phyloP scores from a whole-genome alignment of 1,139 yeast genomes.

The Yamadazyma mexicana region DNA sequence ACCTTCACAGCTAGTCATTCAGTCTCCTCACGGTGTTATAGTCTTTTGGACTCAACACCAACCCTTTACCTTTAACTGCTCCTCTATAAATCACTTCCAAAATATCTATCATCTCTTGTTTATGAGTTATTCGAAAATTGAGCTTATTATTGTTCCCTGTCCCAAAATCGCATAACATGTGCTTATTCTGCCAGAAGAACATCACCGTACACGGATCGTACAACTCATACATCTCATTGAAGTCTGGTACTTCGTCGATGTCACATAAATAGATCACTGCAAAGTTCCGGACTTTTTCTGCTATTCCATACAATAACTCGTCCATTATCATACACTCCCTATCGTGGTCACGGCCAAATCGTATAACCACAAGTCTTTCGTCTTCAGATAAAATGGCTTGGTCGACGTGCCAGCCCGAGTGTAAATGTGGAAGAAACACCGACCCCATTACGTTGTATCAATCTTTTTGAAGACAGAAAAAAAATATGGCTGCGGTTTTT shows the following conservation, averaged over 20 bases:
- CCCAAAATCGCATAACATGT: constrained; percentile 98
- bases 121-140: constrained; percentile 73
- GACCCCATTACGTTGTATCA: constrained; percentile 64
- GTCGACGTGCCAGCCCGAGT: constrained; percentile 94
- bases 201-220: constrained; percentile 89
- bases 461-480: background rate
- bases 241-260: constrained; percentile 85
- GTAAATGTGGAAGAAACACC: constrained; percentile 82
- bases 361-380: constrained; percentile 79
- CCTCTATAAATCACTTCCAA: constrained; percentile 89
- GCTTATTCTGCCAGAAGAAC: constrained; percentile 93
- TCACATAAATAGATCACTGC: constrained; percentile 89
- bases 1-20: constrained; percentile 2
- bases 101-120: constrained; percentile 89
- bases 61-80: constrained; percentile 89
- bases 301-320: constrained; percentile 73
- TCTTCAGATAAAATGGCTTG: constrained; percentile 88
- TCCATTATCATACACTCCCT: constrained; percentile 88
- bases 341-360: constrained; percentile 83
- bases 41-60: constrained; percentile 82
- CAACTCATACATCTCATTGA: constrained; percentile 88
- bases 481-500: background rate
- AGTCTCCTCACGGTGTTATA: constrained; percentile 34
- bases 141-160: constrained; percentile 96
- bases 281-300: constrained; percentile 83